These are phyloP conservation scores for Atkinsonella hypoxylon DNA, from an alignment of 2,329 filamentous ascomycete species.

Conservation along the genomic window DNA sequence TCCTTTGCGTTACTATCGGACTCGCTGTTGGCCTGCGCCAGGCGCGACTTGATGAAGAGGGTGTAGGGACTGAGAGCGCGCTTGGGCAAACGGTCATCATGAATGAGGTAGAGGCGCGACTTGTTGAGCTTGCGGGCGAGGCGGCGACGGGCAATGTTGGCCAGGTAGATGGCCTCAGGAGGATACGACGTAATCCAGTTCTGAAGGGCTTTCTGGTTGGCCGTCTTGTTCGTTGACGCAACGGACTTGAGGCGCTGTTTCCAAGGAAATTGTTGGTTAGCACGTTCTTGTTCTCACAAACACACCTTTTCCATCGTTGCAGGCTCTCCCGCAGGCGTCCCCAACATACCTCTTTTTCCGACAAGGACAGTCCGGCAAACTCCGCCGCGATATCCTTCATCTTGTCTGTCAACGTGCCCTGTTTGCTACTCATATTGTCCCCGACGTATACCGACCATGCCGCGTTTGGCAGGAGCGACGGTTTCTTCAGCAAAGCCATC, in stretches of 20 bases:
- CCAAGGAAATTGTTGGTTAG: neutral
- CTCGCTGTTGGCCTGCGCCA: constrained; percentile 14
- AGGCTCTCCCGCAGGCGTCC: too few relatives aligned
- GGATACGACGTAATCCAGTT: constrained; percentile 36
- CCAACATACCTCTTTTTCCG: constrained; percentile 31
- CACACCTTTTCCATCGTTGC: neutral
- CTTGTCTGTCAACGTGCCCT: constrained; percentile 8
- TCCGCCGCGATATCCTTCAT: constrained; percentile 17
- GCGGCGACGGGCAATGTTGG: constrained; percentile 34
- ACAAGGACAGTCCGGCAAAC: constrained; percentile 28
- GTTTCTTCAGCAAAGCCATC: constrained; percentile 28
- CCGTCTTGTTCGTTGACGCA: constrained; percentile 26
- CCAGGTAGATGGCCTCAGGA: constrained; percentile 26
- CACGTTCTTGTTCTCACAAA: neutral
- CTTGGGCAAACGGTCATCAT: constrained; percentile 37
- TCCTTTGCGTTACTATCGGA: constrained; percentile 11
- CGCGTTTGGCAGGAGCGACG: constrained; percentile 18
- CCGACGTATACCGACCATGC: constrained; percentile 28
- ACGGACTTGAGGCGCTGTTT: constrained; percentile 20
- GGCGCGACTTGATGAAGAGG: constrained; percentile 27
- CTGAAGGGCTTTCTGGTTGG: constrained; percentile 28
- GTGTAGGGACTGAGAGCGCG: constrained; percentile 19
- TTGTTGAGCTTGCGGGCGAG: constrained; percentile 26
- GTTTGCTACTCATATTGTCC: constrained; percentile 16
- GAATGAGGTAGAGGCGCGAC: constrained; percentile 19